Conservation (phyloP, 2,329 filamentous ascomycete species). For the Acrocalymma vagum region DNA sequence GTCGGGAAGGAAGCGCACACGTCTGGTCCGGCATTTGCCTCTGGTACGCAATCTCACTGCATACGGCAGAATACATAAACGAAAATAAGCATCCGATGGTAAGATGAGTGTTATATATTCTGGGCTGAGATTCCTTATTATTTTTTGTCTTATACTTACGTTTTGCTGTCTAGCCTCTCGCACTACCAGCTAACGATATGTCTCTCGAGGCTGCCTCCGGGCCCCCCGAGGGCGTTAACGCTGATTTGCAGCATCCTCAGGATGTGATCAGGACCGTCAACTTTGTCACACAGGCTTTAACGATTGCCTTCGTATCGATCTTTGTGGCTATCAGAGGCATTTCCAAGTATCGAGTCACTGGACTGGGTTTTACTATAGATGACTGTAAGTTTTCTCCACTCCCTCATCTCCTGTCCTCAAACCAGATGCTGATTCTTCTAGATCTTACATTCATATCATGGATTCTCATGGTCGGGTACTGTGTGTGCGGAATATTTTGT, state of each 20-base stretch:
- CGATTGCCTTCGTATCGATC: slow-evolving; percentile 10
- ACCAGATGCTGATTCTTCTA: slow-evolving; percentile 2
- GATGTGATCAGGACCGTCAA: slow-evolving; percentile 18
- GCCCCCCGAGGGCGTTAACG: slow-evolving; percentile 10
- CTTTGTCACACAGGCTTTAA: slow-evolving; percentile 15
- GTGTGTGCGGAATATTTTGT: slow-evolving; percentile 11
- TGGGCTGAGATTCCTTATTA: too few species aligned
- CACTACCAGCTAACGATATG: too few species aligned
- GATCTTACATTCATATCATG: slow-evolving; percentile 14
- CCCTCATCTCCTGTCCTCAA: neutral
- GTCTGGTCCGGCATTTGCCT: too few species aligned
- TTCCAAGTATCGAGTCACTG: slow-evolving; percentile 11
- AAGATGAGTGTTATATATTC: too few species aligned
- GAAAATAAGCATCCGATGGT: too few species aligned
- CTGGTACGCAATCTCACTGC: too few species aligned
- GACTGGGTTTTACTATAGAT: slow-evolving; percentile 12
- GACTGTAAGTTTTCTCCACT: slow-evolving; percentile 14
- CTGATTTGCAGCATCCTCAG: slow-evolving; percentile 13
- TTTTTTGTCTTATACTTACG: too few species aligned
- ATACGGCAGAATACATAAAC: too few species aligned
- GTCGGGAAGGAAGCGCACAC: too few species aligned
- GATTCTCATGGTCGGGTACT: slow-evolving; percentile 16
- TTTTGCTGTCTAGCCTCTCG: too few species aligned
- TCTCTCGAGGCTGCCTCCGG: too few species aligned
- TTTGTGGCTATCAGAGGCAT: slow-evolving; percentile 18